Evolutionary conservation across 257 asterid species (phyloP).

Genomic region (Sherardia arvensis): DNA sequence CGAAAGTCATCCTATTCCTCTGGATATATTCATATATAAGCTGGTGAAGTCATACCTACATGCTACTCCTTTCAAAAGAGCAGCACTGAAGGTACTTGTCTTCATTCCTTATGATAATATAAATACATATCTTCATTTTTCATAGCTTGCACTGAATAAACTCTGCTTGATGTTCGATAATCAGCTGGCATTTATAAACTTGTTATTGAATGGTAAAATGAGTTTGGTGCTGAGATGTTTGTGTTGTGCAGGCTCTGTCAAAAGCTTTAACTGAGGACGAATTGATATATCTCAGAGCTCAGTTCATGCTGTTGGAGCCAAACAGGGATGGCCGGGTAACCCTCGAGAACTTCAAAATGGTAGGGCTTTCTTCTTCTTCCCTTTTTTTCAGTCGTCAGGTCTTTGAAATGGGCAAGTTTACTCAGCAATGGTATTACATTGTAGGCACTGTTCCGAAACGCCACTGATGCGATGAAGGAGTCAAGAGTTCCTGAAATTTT

Average conservation of each 20-base stretch:
- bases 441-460: conserved; percentile 77
- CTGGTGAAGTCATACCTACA: conserved; percentile 71
- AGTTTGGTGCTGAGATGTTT: neutral
- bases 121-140: no score
- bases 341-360: conserved; percentile 72
- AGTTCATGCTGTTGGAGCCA: conserved; percentile 86
- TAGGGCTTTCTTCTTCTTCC: conserved; percentile 8
- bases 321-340: conserved; percentile 66
- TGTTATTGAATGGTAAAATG: no score
- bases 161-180: neutral
- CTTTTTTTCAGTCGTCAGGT: neutral
- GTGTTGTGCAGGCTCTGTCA: conserved; percentile 61
- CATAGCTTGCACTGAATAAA: neutral
- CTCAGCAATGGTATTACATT: neutral
- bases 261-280: conserved; percentile 85
- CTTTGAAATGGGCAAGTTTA: neutral
- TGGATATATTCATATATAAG: conserved; percentile 77
- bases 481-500: conserved; percentile 80
- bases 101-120: neutral
- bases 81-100: conserved; percentile 70
- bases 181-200: no score
- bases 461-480: conserved; percentile 86
- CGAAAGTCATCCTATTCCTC: conserved; percentile 79
- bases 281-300: conserved; percentile 77
- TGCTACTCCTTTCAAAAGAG: conserved; percentile 92